These are phyloP conservation scores for Aspergillus sp. DNA, from an alignment of 2,329 filamentous ascomycete species.

Conservation along the genomic window DNA sequence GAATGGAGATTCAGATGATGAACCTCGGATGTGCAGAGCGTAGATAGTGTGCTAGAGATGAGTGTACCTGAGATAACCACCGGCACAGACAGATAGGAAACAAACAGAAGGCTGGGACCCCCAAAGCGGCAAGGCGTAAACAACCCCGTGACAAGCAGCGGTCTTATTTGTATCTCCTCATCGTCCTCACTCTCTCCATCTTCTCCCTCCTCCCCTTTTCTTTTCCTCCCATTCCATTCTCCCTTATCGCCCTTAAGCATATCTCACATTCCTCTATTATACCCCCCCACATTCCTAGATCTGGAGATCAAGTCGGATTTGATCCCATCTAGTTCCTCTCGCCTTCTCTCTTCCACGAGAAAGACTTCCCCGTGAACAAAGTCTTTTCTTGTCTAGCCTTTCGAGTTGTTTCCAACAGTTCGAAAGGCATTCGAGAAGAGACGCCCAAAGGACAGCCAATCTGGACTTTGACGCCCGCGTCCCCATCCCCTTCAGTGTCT, in stretches of 20 bases:
- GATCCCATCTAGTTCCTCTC: constrained; percentile 13
- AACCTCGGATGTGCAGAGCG: too few species aligned
- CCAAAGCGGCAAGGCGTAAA: constrained; percentile 22
- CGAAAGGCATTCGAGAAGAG: constrained; percentile 65
- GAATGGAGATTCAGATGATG: not conserved
- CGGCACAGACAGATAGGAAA: not conserved
- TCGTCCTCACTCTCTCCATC: constrained; percentile 5
- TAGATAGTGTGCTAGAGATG: too few species aligned
- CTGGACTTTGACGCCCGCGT: constrained; percentile 99
- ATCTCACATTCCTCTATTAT: constrained; percentile 13
- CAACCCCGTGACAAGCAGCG: constrained; percentile 16
- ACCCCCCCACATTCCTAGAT: constrained; percentile 5
- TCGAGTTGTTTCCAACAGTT: constrained; percentile 47
- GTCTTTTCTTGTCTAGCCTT: constrained; percentile 50
- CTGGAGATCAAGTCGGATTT: constrained; percentile 21
- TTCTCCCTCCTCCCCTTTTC: constrained; percentile 13
- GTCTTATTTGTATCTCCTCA: constrained; percentile 7
- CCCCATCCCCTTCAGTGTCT: constrained; percentile 99
- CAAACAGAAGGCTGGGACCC: constrained; percentile 8
- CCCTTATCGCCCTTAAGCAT: constrained; percentile 7
- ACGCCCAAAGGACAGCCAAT: constrained; percentile 79
- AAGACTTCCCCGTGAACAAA: constrained; percentile 37
- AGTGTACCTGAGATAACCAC: too few species aligned
- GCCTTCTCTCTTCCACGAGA: constrained; percentile 26
- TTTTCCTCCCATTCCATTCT: constrained; percentile 16